Conservation (phyloP, 2,329 filamentous ascomycete species). For the Aotearoamyces nothofagi region DNA sequence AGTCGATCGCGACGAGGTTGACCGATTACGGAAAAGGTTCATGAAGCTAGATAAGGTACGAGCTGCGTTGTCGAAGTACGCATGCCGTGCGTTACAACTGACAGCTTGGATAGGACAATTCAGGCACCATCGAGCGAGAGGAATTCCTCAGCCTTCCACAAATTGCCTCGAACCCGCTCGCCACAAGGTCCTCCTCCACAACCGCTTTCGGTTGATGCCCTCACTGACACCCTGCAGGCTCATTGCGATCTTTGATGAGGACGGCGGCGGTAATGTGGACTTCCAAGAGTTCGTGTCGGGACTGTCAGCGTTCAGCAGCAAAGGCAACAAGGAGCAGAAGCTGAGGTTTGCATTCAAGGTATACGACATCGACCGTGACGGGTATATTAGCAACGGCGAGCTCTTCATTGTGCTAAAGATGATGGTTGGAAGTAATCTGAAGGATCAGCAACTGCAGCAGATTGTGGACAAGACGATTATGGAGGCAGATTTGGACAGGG, state of each 20-base stretch:
- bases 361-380: constrained; percentile 97
- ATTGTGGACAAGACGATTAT: constrained; percentile 99
- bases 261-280: constrained; percentile 93
- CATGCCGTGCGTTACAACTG: no score
- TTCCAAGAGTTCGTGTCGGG: constrained; percentile 98
- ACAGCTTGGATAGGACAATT: constrained; percentile 98
- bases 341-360: constrained; percentile 96
- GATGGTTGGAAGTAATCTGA: constrained; percentile 99
- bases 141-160: constrained; percentile 95
- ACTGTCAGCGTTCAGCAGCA: constrained; percentile 87
- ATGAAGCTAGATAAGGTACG: constrained; percentile 97
- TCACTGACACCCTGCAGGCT: constrained; percentile 39
- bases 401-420: constrained; percentile 99
- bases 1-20: constrained; percentile 97
- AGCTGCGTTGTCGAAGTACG: no score
- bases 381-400: constrained; percentile 97
- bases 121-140: constrained; percentile 94
- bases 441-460: constrained; percentile 97
- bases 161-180: constrained; percentile 93
- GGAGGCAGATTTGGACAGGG: constrained; percentile 91
- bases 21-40: constrained; percentile 88
- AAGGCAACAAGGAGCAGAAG: constrained; percentile 99
- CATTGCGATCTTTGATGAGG: constrained; percentile 99
- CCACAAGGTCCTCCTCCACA: constrained; percentile 51
- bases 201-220: not conserved